phyloP scores from a whole-genome alignment of 306 rosid species.

The Lablab purpureus region DNA sequence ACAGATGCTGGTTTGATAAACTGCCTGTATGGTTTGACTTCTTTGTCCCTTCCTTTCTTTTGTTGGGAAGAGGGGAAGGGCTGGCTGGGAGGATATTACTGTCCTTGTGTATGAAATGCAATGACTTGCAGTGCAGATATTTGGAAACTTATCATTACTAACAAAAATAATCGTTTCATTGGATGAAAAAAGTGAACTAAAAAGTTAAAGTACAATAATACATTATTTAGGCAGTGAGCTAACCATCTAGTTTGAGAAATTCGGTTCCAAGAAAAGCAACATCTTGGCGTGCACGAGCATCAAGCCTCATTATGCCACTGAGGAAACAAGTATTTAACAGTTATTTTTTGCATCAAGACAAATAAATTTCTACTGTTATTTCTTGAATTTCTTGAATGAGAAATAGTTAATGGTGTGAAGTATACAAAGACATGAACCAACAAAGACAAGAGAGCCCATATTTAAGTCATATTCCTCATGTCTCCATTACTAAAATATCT shows the following conservation, averaged over 20 bases:
- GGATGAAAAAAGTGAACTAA: slow-evolving; percentile 25
- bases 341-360: slow-evolving; percentile 24
- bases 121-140: not conserved
- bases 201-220: slow-evolving; percentile 33
- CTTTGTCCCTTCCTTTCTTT: slow-evolving; percentile 34
- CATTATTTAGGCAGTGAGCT: slow-evolving; percentile 39
- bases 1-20: slow-evolving; percentile 24
- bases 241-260: slow-evolving; percentile 94
- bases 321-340: slow-evolving; percentile 45
- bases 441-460: slow-evolving; percentile 10
- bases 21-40: not conserved
- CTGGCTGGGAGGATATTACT: not conserved
- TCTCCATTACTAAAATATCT: slow-evolving; percentile 15
- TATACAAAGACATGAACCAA: slow-evolving; percentile 13
- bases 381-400: slow-evolving; percentile 26
- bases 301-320: slow-evolving; percentile 92
- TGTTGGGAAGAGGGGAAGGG: slow-evolving; percentile 1
- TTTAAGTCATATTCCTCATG: slow-evolving; percentile 13
- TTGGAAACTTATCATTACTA: slow-evolving; percentile 34
- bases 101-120: slow-evolving; percentile 26
- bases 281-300: slow-evolving; percentile 90
- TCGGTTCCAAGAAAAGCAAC: slow-evolving; percentile 86
- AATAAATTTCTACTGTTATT: slow-evolving; percentile 11
- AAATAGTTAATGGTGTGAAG: slow-evolving; percentile 8
- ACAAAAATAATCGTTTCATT: slow-evolving; percentile 19